Conservation (phyloP, 192 early-diverging fungal genomes). For the Linnemannia elongata region DNA sequence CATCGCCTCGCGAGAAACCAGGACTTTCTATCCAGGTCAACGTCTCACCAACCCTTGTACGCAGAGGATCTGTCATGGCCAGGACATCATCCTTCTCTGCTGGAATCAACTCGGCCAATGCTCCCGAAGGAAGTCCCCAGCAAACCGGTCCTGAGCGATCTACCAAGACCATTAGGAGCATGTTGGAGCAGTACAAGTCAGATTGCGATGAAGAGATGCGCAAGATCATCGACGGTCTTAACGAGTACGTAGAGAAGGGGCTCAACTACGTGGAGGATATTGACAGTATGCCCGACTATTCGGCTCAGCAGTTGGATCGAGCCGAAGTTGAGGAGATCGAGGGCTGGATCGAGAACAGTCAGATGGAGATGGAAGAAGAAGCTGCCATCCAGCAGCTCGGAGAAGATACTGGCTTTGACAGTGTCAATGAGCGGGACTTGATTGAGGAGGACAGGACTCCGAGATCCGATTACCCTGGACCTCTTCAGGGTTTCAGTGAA, state of each 20-base stretch:
- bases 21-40: conserved; percentile 54
- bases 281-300: conserved; percentile 49
- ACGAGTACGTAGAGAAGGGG: conserved; percentile 75
- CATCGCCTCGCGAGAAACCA: conserved; percentile 50
- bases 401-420: conserved; percentile 25
- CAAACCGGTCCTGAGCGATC: conserved; percentile 44
- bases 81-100: conserved; percentile 52
- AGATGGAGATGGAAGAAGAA: conserved; percentile 57
- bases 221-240: conserved; percentile 74
- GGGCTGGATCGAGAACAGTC: conserved; percentile 57
- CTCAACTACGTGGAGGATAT: conserved; percentile 62
- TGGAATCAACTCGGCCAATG: conserved; percentile 47
- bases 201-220: conserved; percentile 62
- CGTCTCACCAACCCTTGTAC: conserved; percentile 30
- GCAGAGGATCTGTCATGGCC: conserved; percentile 50
- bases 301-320: conserved; percentile 44
- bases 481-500: conserved; percentile 40
- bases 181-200: conserved; percentile 53
- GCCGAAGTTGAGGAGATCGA: conserved; percentile 52
- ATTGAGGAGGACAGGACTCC: conserved; percentile 46
- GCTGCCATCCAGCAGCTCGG: conserved; percentile 25
- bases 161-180: conserved; percentile 50
- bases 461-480: conserved; percentile 31
- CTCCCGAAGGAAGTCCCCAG: conserved; percentile 33
- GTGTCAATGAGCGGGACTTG: conserved; percentile 11